Base-by-base conservation (phyloP, 2,329 filamentous ascomycete species). In the Fusarium foetens region DNA sequence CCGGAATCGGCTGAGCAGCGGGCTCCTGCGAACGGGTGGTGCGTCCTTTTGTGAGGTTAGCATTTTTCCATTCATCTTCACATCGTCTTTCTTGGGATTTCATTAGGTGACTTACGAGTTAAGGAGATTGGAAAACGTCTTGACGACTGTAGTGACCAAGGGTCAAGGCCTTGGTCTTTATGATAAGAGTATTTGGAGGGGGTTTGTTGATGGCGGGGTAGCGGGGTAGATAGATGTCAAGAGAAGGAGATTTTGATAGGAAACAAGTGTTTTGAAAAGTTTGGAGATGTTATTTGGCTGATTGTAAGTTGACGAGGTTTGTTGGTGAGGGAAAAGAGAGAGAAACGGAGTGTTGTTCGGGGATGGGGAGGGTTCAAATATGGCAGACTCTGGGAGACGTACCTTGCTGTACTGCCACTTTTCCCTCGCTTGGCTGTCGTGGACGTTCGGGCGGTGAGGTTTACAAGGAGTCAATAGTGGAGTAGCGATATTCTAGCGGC, bases 101-200 rank as follows among this genome's bases (percentile, higher is more conserved):
- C 9, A 21, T n/a, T 29, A 53, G 38, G 23, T 76, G 23, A 81
- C 94, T 83, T 89, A 97, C 95, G 94, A 97, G 90, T 96, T 96
- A 78, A 98, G 92, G 79, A 97, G 92, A 87, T 97, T 98, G 88
- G 94, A 95, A 92, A 97, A 98, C 95, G 94, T 97, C 86, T 93
- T 97, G 94, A 89, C 92, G 91, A 84, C 83, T 83, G 80, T 72
- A 76, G 83, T 85, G 91, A 92, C 85, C 90, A 90, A 83, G 81
- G 79, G 69, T 77, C 73, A 60, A 78, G 72, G 77, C 81, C 86
- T 88, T 87, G 88, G 88, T 88, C 87, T 57, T 69, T 70, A 35
- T 68, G 68, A 65, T 77, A 70, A 74, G 66, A 66, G 69, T 65
- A 66, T 67, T 72, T 68, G 66, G 73, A 66, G 75, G 71, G 70